Evolutionary conservation across 192 early-diverging fungal genomes (phyloP), one percentile per base, ranked within the genome.

Genomic region (Backusella tarrabulga): DNA sequence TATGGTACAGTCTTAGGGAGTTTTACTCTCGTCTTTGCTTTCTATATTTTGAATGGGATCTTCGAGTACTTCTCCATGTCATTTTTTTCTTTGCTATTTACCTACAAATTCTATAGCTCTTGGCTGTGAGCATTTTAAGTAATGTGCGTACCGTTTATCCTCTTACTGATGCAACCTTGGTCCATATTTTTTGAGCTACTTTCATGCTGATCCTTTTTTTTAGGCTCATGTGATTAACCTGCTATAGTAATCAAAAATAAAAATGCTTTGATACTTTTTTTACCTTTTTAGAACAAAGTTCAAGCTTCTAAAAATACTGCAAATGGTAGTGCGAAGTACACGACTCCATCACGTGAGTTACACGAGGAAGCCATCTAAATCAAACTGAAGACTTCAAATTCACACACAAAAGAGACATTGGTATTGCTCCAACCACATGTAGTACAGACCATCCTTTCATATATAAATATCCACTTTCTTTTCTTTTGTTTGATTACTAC

Each of bases 331-430:
- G 56, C 23, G 26, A 23, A 63, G 56, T 29, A 29, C 56, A 63
- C 56, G 56, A 29, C 23, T 63, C 26, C 1, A 29, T 63, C 56
- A 63, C 56, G 56, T 63, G 56, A 63, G 56, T 63, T 63, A 29
- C 56, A 63, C 56, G 8, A 63, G 6, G 19, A 26, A 29, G 29
- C 23, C 3, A 63, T 63, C 12, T 29, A 63, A 63, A 63, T 63
- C 56, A 63, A 63, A 29, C 3, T 63, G 26, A 63, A 23, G 26
- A 12, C 23, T 63, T 63, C 56, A 63, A 26, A 63, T 63, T 63
- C 56, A 63, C 56, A 63, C 56, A 63, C 56, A 63, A 63, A 29
- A 60, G 26, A 63, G 23, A 63, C 56, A 29, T 63, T 63, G 56
- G 4, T 63, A 29, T 63, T 63, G 56, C 56, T 29, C 23, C 23